Base-by-base conservation (phyloP, 2,329 filamentous ascomycete genomes). In the Monosporascus cannonballus region DNA sequence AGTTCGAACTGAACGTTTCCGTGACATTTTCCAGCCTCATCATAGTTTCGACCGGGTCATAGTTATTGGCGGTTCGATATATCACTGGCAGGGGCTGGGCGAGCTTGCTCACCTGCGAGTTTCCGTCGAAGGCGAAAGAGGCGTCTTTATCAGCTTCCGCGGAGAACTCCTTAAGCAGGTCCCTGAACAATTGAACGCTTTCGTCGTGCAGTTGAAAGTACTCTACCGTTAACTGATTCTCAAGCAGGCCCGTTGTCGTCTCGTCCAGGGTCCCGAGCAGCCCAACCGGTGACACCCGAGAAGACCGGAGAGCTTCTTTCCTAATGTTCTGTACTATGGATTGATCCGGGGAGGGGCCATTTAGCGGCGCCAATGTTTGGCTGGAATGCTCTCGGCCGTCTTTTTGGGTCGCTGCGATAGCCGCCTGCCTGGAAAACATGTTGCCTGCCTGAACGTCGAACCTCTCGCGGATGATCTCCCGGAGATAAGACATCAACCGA, bases 231-330 rank as follows among this genome's bases (percentile, higher is more conserved):
- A 67, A 57, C 9, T 62, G 47, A 8, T 57, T 62, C 11, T 61
- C 56, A 6, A 65, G 25, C 30, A 61, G 52, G 1, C 55, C 51
- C 7, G 54, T 52, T 30, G 61, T 56, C 1, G 56, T 56, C 5
- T 61, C 51, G 37, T 62, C 62, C 1, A 65, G 49, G 17, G 61
- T 49, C 38, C 60, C 55, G 8, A 66, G 51, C 37, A 61, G 58
- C 38, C 61, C 56, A 22, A 64, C 20, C 4, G 61, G 57, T 9
- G 58, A 61, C 15, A 66, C 50, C 42, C 56, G 52, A 1, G 55
- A 51, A 9, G 59, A 49, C 25, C 46, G 34, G 37, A 50, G 36
- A 11, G 53, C 51, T 47, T 48, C 54, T 36, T 49, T 55, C 15
- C 25, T 48, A 20, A 44, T n/a, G 15, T 49, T 45, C 22, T 55